phyloP scores from a whole-genome alignment of 164 flowering plant species.

The Chloranthus sessilifolius region DNA sequence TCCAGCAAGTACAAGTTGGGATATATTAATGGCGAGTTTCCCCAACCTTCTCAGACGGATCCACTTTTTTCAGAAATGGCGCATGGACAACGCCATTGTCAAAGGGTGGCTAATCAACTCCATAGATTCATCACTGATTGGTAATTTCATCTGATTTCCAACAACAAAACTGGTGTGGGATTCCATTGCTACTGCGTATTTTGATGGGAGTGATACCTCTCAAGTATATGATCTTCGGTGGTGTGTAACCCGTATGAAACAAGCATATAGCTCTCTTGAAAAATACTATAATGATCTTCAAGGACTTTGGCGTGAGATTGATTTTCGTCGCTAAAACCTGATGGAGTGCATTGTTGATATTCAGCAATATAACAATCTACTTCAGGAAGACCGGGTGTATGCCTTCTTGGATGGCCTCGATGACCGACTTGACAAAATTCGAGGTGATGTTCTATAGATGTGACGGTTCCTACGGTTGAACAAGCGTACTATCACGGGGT shows the following conservation, averaged over 20 bases:
- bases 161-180: constrained; percentile 2
- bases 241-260: constrained; percentile 1
- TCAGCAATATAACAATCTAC: not conserved
- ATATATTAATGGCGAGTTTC: no score
- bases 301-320: no score
- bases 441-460: no score
- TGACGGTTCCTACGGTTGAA: no score
- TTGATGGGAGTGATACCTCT: constrained; percentile 1
- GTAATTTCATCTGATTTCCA: constrained; percentile 4
- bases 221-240: constrained; percentile 3
- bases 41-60: not conserved
- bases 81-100: constrained; percentile 1
- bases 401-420: no score
- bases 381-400: constrained; percentile 2
- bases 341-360: not conserved
- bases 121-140: not conserved
- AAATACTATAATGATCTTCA: no score
- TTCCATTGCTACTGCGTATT: no score
- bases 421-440: no score
- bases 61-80: not conserved
- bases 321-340: no score
- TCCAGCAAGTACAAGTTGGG: no score
- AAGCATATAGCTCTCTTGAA: not conserved
- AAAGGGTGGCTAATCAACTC: no score
- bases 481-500: no score